Conservation (phyloP, 2,329 filamentous ascomycete species). For the Tolypocladium ophioglossoides region DNA sequence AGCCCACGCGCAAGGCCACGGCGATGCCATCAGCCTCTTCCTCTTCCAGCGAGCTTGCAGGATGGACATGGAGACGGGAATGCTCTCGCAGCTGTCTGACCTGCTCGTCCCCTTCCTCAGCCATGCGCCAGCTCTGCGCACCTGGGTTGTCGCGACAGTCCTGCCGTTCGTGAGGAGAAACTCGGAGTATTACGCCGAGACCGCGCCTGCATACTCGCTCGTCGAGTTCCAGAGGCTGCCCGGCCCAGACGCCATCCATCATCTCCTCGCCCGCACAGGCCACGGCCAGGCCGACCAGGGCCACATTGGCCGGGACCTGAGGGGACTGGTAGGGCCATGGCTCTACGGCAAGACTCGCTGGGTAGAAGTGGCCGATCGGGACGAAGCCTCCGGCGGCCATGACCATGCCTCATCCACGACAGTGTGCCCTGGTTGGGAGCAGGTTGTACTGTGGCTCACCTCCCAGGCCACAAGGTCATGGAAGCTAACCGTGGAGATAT, state of each 20-base stretch:
- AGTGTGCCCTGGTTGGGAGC: slow-evolving; percentile 55
- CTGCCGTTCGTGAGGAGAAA: slow-evolving; percentile 59
- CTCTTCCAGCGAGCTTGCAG: slow-evolving; percentile 56
- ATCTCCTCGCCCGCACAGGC: slow-evolving; percentile 50
- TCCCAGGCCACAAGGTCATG: slow-evolving; percentile 49
- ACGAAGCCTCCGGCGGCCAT: slow-evolving; percentile 3
- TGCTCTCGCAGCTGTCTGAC: slow-evolving; percentile 56
- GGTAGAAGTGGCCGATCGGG: slow-evolving; percentile 14
- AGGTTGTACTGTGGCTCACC: slow-evolving; percentile 57
- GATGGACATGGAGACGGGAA: slow-evolving; percentile 62
- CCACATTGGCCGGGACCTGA: slow-evolving; percentile 52
- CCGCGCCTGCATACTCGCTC: slow-evolving; percentile 40
- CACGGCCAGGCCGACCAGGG: slow-evolving; percentile 24
- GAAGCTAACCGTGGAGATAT: slow-evolving; percentile 47
- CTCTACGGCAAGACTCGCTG: slow-evolving; percentile 54
- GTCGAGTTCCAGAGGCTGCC: slow-evolving; percentile 52
- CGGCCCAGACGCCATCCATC: slow-evolving; percentile 46
- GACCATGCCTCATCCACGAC: slow-evolving; percentile 17
- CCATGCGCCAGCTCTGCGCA: slow-evolving; percentile 47
- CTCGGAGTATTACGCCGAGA: slow-evolving; percentile 56
- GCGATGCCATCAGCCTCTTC: slow-evolving; percentile 52
- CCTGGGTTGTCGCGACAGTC: slow-evolving; percentile 59
- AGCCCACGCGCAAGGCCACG: slow-evolving; percentile 32
- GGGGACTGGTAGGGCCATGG: slow-evolving; percentile 63
- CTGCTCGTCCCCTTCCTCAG: slow-evolving; percentile 59